These are phyloP conservation scores for Aristolochia fimbriata DNA, from an alignment of 164 flowering plant species.

Conservation along the genomic window DNA sequence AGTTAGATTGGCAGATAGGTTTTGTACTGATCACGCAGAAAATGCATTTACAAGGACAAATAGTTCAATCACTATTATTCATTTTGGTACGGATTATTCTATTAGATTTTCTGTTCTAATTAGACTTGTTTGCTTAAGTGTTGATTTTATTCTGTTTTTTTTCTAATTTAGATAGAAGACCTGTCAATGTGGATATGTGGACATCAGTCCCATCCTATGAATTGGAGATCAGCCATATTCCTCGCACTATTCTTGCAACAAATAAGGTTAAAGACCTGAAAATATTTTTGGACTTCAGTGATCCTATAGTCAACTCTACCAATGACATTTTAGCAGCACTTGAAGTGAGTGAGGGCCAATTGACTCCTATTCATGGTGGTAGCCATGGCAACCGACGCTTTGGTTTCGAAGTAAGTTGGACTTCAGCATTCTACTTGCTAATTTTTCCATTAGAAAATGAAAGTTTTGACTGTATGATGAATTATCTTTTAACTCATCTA, in stretches of 20 bases:
- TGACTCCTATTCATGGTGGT: conserved; percentile 19
- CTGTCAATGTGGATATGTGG: conserved; percentile 43
- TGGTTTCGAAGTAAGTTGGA: conserved; percentile 29
- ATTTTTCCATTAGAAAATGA: not conserved
- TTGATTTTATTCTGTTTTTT: not conserved
- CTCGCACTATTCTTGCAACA: conserved; percentile 45
- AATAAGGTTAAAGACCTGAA: conserved; percentile 36
- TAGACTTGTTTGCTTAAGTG: not conserved
- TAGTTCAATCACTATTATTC: conserved; percentile 26
- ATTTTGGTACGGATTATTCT: conserved; percentile 27
- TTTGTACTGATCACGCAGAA: conserved; percentile 47
- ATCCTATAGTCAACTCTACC: conserved; percentile 36
- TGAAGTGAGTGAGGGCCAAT: conserved; percentile 23
- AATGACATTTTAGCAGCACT: conserved; percentile 27
- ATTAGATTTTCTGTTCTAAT: not conserved
- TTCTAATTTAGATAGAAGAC: conserved; percentile 40
- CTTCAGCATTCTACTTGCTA: no score
- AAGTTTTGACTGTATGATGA: no score
- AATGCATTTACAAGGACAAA: conserved; percentile 35
- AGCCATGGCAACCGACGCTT: conserved; percentile 34
- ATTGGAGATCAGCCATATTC: conserved; percentile 31
- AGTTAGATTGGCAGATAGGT: conserved; percentile 29
- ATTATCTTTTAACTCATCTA: no score
- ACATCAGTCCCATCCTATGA: conserved; percentile 40
- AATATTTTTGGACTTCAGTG: conserved; percentile 45